Evolutionary conservation across 2,329 filamentous ascomycete species (phyloP).

Genomic region (Juglanconis oblonga): DNA sequence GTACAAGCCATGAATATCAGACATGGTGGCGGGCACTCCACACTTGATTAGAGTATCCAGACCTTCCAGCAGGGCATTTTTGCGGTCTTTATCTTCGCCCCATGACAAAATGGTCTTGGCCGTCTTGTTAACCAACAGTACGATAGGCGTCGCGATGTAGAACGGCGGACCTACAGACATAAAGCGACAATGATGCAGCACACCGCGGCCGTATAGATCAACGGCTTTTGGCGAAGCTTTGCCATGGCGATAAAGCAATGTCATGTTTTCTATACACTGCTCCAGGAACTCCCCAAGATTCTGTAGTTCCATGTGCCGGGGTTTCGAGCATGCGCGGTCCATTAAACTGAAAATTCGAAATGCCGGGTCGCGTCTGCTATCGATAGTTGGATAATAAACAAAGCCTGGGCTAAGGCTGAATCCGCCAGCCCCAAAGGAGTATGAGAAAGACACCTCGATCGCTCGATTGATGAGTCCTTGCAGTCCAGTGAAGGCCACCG

Average conservation of each 20-base stretch:
- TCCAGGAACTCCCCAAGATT: background rate
- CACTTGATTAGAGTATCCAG: background rate
- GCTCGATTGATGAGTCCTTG: background rate
- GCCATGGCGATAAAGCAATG: background rate
- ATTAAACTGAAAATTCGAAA: background rate
- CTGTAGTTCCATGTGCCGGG: background rate
- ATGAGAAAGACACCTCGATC: constrained; percentile 3
- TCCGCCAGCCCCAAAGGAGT: constrained; percentile 4
- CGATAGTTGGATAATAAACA: background rate
- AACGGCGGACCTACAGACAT: background rate
- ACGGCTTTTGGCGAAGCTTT: background rate
- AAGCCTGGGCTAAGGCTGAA: background rate
- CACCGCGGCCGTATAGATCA: background rate
- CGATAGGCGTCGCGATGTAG: background rate
- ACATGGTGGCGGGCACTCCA: background rate
- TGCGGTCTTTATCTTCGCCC: background rate
- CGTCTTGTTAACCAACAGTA: background rate
- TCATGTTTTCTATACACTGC: background rate
- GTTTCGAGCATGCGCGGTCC: background rate
- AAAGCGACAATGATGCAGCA: background rate
- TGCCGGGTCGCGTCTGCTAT: constrained; percentile 1
- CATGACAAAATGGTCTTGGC: background rate
- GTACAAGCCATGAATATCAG: background rate
- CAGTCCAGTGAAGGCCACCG: background rate
- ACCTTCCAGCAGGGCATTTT: background rate